Evolutionary conservation across 192 early-diverging fungal species (phyloP), one percentile per base, ranked within the genome.

Genomic region (Backusella luteola): DNA sequence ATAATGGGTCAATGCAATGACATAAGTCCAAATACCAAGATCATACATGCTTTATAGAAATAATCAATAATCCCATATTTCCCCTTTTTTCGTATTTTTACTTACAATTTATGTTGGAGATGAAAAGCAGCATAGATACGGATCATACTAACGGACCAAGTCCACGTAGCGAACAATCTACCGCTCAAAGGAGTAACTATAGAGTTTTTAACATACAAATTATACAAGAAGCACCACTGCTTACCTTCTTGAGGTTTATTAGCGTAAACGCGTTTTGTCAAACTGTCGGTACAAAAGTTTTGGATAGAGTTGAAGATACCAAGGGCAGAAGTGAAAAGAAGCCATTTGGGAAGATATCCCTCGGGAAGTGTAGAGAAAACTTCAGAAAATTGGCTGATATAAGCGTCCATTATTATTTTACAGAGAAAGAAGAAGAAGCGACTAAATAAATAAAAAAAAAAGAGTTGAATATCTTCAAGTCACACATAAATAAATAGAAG

Each of bases 111-210:
- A 71, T 95, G 85, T 76, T 85, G 80, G 73, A 98, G 89, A 84
- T 97, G 91, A 77, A 91, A 97, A 17, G 95, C 94, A 73, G 90
- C 89, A 82, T 96, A 93, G 76, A 96, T 87, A 34, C 97, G 92
- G 69, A 98, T 83, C 42, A 96, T 85, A 2, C 88, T 91, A 21
- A 91, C 92, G 23, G 93, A 88, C 74, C 94, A 85, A 0, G 97
- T 97, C 96, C 96, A 98, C 26, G 90, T 85, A 6, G 93, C 97
- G 90, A 97, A 95, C 66, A 95, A 82, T 38, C 95, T 92, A 19
- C 46, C 46, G 19, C 38, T 39, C 38, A 39, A 39, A 39, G 38
- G 38, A 12, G 38, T 39, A 9, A 39, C 38, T 39, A 32, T 32
- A 39, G 38, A 12, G 38, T 32, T 3, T 32, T 32, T 32, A 32